phyloP scores from a whole-genome alignment of 805 yeast species.

The Kluyveromyces lactis region DNA sequence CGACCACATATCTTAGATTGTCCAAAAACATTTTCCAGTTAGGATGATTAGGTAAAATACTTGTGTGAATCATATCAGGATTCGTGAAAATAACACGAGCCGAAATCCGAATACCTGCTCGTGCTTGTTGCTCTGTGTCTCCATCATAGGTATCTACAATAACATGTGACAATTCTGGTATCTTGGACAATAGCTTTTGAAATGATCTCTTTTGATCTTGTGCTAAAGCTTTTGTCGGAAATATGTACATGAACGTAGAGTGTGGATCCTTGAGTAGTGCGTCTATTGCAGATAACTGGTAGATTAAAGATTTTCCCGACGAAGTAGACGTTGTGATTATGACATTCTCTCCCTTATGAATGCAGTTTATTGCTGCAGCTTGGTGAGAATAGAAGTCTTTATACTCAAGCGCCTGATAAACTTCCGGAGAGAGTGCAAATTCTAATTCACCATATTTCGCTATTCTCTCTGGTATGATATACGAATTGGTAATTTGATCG shows the following conservation, averaged over 20 bases:
- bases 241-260: slow-evolving; percentile 72
- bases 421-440: slow-evolving; percentile 42
- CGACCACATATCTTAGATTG: slow-evolving; percentile 62
- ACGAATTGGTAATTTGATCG: slow-evolving; percentile 52
- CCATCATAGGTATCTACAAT: slow-evolving; percentile 85
- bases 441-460: slow-evolving; percentile 39
- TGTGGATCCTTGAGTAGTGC: slow-evolving; percentile 34
- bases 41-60: slow-evolving; percentile 70
- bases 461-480: slow-evolving; percentile 37
- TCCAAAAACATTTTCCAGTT: slow-evolving; percentile 64
- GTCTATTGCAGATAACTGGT: slow-evolving; percentile 74
- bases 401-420: slow-evolving; percentile 42
- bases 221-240: slow-evolving; percentile 96
- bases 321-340: slow-evolving; percentile 93
- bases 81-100: slow-evolving; percentile 86
- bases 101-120: slow-evolving; percentile 46
- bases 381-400: slow-evolving; percentile 71
- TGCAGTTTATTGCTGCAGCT: slow-evolving; percentile 59
- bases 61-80: slow-evolving; percentile 88
- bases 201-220: slow-evolving; percentile 92
- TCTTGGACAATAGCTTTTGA: slow-evolving; percentile 42
- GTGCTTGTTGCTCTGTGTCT: slow-evolving; percentile 59
- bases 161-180: slow-evolving; percentile 39
- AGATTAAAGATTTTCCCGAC: slow-evolving; percentile 90
- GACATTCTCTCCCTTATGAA: slow-evolving; percentile 53